Evolutionary conservation across 768 basidiomycete genomes (phyloP), one percentile per base, ranked within the genome.

Genomic region (Pleurotus platypus): DNA sequence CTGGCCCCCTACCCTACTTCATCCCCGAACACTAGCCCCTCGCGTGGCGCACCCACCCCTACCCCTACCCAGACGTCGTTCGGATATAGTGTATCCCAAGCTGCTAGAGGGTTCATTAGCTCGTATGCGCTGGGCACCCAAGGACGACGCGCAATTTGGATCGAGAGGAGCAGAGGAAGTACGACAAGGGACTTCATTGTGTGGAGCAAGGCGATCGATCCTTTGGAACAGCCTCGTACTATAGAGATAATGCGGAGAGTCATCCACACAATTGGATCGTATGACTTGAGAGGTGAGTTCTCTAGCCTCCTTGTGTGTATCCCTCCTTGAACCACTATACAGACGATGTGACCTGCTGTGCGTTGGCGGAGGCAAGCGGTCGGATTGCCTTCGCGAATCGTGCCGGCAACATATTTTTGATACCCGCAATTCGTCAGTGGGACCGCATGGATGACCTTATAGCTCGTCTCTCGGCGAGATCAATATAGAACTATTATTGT

Each of bases 121-220:
- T 63, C 83, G 1, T 76, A 76, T 60, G 66, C 69, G 1, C 62
- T 85, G 2, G 83, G 83, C 5, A 66, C 73, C 0, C 74, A 79
- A 58, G 81, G 78, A 0, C 76, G 71, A 50, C 74, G 83, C 2
- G 83, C 80, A 3, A 67, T 83, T 4, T 86, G 84, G 83, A 67
- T 84, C 4, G 81, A 84, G 65, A 73, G 83, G 15, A 71, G 70
- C 61, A 66, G 76, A 27, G 69, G 72, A 12, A 77, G 70, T 49
- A 75, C 74, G 13, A 51, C 66, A n/a, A 63, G 80, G 35, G 73
- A 78, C 40, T 71, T 84, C 1, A 70, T 78, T 30, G 76, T 78
- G 1, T 82, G 81, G 76, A 39, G 35, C 18, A 57, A 57, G 37
- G 59, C 48, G 38, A n/a, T 47, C 20, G 11, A 26, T n/a, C 16